Conservation (phyloP, 148 eudicot species). For the Beta vulgaris region DNA sequence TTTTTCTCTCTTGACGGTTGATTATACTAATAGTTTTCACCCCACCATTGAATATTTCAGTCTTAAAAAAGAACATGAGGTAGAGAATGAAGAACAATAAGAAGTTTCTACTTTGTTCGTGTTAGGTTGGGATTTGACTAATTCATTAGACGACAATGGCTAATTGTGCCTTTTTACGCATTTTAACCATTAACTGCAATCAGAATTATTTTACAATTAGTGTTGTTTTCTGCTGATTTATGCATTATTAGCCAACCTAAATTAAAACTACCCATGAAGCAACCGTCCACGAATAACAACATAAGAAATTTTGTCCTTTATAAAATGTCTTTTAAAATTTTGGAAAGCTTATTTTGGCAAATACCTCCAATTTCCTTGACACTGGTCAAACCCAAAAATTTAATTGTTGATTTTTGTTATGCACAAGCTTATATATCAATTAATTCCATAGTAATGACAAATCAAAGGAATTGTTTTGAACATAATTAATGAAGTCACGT, state of each 20-base stretch:
- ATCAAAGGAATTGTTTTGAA: neutral
- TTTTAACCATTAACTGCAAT: neutral
- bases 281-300: conserved; percentile 2
- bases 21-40: neutral
- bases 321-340: conserved; percentile 6
- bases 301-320: neutral
- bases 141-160: too few species aligned
- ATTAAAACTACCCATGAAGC: neutral
- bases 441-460: neutral
- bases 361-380: conserved; percentile 1
- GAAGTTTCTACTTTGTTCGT: conserved; percentile 14
- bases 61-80: neutral
- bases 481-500: neutral
- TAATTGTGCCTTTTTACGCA: neutral
- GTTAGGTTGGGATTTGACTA: conserved; percentile 11
- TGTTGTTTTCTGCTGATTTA: conserved; percentile 15
- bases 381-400: neutral
- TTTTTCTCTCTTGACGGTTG: neutral
- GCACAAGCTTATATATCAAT: neutral
- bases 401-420: neutral
- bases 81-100: neutral
- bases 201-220: neutral
- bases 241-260: conserved; percentile 1
- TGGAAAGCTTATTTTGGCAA: conserved; percentile 20
- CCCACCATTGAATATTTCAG: neutral